Evolutionary conservation across 371 early-diverging fungal genomes (phyloP), one percentile per base, ranked within the genome.

Genomic region (Choanephora cucurbitarum): DNA sequence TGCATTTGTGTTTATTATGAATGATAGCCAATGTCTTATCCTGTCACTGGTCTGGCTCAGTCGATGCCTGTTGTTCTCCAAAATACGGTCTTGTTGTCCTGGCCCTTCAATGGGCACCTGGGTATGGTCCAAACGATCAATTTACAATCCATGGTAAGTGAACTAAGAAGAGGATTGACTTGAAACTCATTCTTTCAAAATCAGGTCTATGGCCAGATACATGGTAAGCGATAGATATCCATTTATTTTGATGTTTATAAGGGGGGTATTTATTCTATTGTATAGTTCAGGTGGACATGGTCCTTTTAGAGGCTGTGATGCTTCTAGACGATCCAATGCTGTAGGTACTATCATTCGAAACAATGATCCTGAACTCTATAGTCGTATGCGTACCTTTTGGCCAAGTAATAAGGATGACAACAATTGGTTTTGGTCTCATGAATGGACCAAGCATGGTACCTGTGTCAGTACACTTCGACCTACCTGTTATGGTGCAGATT

Each of bases 191-290:
- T 37, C 2, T 37, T 2, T 37, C 2, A 6, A 37, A 6, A 11
- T 18, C 32, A 56, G 93, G 93, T 9, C 70, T 92, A 50, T 91
- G 93, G 93, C 91, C 94, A 11, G 90, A 86, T 60, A 78, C 81
- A 24, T 90, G 89, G 69, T 70, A 62, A 62, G 11, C 10, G 11
- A 6, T 37, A 13, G 37, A 37, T 37, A 14, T 7, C 14, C 37
- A 7, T 37, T 7, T 37, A 37, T 32, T 5, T 32, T 10, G 10
- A n/a, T n/a, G n/a, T n/a, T n/a, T n/a, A n/a, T n/a, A n/a, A n/a
- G n/a, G n/a, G n/a, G n/a, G n/a, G n/a, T n/a, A n/a, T n/a, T n/a
- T n/a, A n/a, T n/a, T n/a, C n/a, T n/a, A 37, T 13, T 1, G 10
- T 13, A n/a, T 19, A 62, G 63, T 52, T 10, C 44, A 13, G 91